These are phyloP conservation scores for Antonospora locustae DNA, from an alignment of 371 early-diverging fungal species.

Conservation along the genomic window DNA sequence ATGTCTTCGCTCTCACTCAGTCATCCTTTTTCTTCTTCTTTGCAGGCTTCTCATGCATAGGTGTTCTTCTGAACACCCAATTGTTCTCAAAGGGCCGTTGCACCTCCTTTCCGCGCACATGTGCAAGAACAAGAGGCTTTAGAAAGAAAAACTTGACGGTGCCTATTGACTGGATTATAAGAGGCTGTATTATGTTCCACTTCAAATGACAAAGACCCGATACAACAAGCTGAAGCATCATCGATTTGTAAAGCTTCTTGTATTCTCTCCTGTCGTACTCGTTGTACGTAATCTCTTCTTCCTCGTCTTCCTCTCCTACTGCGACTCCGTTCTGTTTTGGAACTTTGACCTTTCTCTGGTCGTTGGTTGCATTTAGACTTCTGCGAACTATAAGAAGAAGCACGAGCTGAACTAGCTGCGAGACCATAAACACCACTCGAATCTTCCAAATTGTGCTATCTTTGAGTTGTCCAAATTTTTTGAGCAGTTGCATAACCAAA, in stretches of 20 bases:
- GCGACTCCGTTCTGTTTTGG: too few species aligned
- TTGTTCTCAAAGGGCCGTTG: slow-evolving; percentile 55
- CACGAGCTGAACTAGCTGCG: slow-evolving; percentile 34
- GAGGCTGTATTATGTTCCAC: slow-evolving; percentile 42
- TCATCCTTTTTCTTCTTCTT: too few species aligned
- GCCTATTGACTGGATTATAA: slow-evolving; percentile 41
- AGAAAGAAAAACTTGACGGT: slow-evolving; percentile 48
- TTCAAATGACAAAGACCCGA: slow-evolving; percentile 41
- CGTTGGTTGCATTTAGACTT: slow-evolving; percentile 36
- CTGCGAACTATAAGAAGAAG: slow-evolving; percentile 37
- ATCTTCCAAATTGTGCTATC: slow-evolving; percentile 15
- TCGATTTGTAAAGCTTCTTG: slow-evolving; percentile 23
- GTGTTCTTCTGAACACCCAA: too few species aligned
- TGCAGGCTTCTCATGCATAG: too few species aligned
- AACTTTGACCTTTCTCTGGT: slow-evolving; percentile 43
- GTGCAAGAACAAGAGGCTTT: slow-evolving; percentile 48
- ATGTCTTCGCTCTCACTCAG: too few species aligned
- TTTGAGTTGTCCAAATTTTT: slow-evolving; percentile 16
- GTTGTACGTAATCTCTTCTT: slow-evolving; percentile 49
- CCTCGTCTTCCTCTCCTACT: slow-evolving; percentile 42
- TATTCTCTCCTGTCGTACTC: slow-evolving; percentile 51
- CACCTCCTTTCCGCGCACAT: slow-evolving; percentile 43
- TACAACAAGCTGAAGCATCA: slow-evolving; percentile 34
- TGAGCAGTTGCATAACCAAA: slow-evolving; percentile 33
- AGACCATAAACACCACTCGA: slow-evolving; percentile 31